Conservation (phyloP, 805 yeast species). For the Saccharomycopsis malanga region DNA sequence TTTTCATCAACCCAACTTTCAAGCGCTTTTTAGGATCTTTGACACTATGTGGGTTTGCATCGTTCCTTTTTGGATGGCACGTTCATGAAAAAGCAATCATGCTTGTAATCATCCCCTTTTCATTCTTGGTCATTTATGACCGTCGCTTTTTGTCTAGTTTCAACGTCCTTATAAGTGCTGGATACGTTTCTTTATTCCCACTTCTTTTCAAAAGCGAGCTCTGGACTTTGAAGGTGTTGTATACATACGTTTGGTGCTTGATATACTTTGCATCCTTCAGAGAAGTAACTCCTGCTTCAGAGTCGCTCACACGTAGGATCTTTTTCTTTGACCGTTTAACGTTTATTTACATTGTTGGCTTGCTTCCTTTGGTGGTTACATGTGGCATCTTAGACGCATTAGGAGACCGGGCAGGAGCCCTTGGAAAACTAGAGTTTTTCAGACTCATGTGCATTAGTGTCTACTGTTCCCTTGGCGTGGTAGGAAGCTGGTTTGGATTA, state of each 20-base stretch:
- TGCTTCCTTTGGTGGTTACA: constrained; percentile 53
- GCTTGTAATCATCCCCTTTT: constrained; percentile 79
- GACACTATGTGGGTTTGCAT: constrained; percentile 84
- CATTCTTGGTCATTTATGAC: constrained; percentile 67
- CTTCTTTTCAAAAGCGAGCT: constrained; percentile 74
- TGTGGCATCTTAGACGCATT: constrained; percentile 47
- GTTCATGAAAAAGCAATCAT: constrained; percentile 98
- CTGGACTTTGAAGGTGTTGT: constrained; percentile 64
- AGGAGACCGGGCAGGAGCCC: constrained; percentile 43
- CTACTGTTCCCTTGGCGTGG: constrained; percentile 79
- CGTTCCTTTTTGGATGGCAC: constrained; percentile 96
- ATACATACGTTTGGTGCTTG: constrained; percentile 81
- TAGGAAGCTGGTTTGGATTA: constrained; percentile 81
- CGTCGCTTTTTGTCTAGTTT: constrained; percentile 66
- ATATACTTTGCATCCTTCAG: constrained; percentile 66
- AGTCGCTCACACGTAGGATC: constrained; percentile 37
- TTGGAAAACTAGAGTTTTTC: constrained; percentile 62
- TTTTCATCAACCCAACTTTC: constrained; percentile 63
- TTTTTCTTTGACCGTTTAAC: constrained; percentile 70
- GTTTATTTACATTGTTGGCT: constrained; percentile 56
- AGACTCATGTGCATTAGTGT: constrained; percentile 78
- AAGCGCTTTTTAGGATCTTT: constrained; percentile 76
- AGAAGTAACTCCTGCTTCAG: constrained; percentile 49
- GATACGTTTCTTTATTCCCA: constrained; percentile 85
- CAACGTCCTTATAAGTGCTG: constrained; percentile 66